Percentiles rank a stretch among this genome's conserved stretches.
Evolutionary conservation across 148 eudicot species (phyloP).

Genomic region (Rhododendron williamsianum): DNA sequence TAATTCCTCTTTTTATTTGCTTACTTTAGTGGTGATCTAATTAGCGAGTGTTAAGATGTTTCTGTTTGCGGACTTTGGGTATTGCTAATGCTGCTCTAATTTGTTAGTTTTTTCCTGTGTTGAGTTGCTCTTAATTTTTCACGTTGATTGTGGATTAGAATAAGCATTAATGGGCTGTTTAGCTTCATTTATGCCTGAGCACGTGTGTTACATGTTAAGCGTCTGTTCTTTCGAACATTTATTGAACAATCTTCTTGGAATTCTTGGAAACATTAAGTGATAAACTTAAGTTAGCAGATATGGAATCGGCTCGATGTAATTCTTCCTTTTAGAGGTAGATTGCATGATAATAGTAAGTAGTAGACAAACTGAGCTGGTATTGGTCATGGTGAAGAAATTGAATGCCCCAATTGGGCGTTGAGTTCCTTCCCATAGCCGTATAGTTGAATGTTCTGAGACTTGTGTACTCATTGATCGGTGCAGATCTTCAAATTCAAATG

Average conservation of each 20-base stretch:
- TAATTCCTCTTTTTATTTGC: background rate
- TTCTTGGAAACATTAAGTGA: background rate
- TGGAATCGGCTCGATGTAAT: background rate
- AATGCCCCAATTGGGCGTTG: background rate
- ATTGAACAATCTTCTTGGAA: background rate
- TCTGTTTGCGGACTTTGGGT: background rate
- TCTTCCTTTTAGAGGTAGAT: background rate
- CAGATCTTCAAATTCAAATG: background rate
- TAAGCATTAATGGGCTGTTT: background rate
- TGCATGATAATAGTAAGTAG: background rate
- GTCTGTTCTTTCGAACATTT: background rate
- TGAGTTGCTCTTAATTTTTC: background rate
- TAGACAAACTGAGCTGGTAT: background rate
- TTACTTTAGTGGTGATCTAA: background rate
- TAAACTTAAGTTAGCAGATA: background rate
- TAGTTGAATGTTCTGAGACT: background rate
- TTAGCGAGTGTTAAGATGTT: background rate
- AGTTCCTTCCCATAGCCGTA: background rate
- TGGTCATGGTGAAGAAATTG: background rate
- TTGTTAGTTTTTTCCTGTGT: too few species aligned
- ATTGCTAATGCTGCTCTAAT: background rate
- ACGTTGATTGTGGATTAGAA: background rate
- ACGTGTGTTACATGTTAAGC: background rate
- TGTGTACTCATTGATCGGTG: background rate
- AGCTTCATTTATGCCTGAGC: background rate